Conservation (phyloP, 257 asterid species). For the Perilla frutescens region DNA sequence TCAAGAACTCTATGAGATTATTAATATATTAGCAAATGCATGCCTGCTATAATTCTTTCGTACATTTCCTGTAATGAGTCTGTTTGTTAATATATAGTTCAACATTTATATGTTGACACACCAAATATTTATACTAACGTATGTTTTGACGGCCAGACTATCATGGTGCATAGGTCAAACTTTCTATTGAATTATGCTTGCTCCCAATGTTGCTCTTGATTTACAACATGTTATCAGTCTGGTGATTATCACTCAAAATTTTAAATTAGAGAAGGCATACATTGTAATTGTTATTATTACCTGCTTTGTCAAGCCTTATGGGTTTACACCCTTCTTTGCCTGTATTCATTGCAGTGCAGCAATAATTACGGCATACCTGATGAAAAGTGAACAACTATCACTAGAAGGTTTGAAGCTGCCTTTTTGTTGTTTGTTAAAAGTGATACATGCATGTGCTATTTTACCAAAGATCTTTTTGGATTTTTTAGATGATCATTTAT, state of each 20-base stretch:
- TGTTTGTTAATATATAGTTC: neutral
- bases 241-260: conserved; percentile 24
- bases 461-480: conserved; percentile 8
- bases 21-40: neutral
- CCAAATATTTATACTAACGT: neutral
- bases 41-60: neutral
- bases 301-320: conserved; percentile 58
- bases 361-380: conserved; percentile 87
- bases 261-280: conserved; percentile 41
- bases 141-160: conserved; percentile 18
- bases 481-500: conserved; percentile 26
- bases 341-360: conserved; percentile 92
- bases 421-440: conserved; percentile 31
- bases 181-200: conserved; percentile 13
- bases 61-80: conserved; percentile 1
- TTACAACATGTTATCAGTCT: conserved; percentile 21
- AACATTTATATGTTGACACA: neutral
- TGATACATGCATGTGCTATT: conserved; percentile 32
- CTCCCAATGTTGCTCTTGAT: conserved; percentile 12
- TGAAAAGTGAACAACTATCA: conserved; percentile 89
- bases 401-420: conserved; percentile 67
- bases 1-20: conserved; percentile 21
- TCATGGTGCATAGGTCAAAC: conserved; percentile 18
- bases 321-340: conserved; percentile 68
- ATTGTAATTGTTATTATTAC: conserved; percentile 43